phyloP scores from a whole-genome alignment of 129 eudicot genomes.

The Flaveria robusta region DNA sequence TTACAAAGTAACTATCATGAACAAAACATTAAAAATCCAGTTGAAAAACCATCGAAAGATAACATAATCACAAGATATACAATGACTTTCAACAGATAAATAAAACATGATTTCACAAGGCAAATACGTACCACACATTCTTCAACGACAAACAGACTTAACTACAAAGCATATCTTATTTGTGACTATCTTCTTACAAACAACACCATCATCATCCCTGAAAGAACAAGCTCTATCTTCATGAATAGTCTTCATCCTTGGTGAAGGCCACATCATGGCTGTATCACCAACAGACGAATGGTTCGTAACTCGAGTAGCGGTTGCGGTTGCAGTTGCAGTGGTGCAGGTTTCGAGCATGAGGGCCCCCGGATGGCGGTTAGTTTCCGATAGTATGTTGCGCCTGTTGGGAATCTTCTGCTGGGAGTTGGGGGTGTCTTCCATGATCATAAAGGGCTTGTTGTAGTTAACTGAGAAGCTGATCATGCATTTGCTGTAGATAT shows the following conservation, averaged over 20 bases:
- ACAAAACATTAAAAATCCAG: background rate
- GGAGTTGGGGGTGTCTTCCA: background rate
- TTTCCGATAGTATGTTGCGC: background rate
- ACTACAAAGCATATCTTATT: slow-evolving; percentile 23
- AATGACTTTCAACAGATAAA: too few species aligned
- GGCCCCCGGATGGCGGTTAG: background rate
- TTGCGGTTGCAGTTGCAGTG: background rate
- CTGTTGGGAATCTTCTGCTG: slow-evolving; percentile 4
- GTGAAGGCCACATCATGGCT: slow-evolving; percentile 9
- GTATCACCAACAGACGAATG: background rate
- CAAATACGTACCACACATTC: background rate
- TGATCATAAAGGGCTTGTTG: background rate
- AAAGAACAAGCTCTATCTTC: slow-evolving; percentile 26
- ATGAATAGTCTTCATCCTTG: slow-evolving; percentile 20
- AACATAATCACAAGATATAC: too few species aligned
- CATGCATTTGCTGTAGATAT: slow-evolving; percentile 24
- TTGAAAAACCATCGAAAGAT: too few species aligned
- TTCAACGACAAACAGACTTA: slow-evolving; percentile 13
- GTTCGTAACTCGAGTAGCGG: background rate
- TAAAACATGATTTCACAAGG: background rate
- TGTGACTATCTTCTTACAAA: background rate
- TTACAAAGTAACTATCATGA: background rate
- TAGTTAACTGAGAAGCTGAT: background rate
- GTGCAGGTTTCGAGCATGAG: background rate
- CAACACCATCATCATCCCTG: slow-evolving; percentile 26